phyloP scores from a whole-genome alignment of 2,329 filamentous ascomycete species.

The Fusarium albidum region DNA sequence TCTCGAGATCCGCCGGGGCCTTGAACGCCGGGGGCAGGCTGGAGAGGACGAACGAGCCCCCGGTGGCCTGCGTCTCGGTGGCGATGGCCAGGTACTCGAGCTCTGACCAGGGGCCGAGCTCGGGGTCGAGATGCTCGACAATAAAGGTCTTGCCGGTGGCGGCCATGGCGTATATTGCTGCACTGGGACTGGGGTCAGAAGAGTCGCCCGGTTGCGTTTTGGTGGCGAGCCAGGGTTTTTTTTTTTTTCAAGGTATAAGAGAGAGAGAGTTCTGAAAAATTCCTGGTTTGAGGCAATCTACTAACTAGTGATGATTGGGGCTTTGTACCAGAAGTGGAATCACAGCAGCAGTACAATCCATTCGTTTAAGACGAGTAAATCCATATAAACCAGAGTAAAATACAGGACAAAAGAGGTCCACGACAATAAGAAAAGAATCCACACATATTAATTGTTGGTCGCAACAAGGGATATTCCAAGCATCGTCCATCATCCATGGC shows the following conservation, averaged over 20 bases:
- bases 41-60: slow-evolving; percentile 80
- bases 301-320: slow-evolving; percentile 16
- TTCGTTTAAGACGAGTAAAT: no score
- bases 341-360: no score
- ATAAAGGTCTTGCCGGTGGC: slow-evolving; percentile 76
- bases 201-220: no score
- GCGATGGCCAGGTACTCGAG: slow-evolving; percentile 93
- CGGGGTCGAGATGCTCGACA: slow-evolving; percentile 95
- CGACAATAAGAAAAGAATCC: no score
- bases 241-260: not conserved
- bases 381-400: no score
- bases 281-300: slow-evolving; percentile 28
- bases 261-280: slow-evolving; percentile 33
- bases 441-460: no score
- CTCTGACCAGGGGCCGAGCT: slow-evolving; percentile 92
- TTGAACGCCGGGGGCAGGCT: slow-evolving; percentile 77
- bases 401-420: no score
- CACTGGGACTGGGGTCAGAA: no score
- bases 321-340: not conserved
- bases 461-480: no score
- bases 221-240: slow-evolving; percentile 20
- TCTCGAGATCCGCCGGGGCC: slow-evolving; percentile 65
- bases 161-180: slow-evolving; percentile 46
- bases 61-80: slow-evolving; percentile 74
- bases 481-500: no score